A percentile compares a stretch with the other conserved stretches of the same genome.
phyloP scores from a whole-genome alignment of 108 stramenopile species.

The Pseudonitzschia delicatissima region DNA sequence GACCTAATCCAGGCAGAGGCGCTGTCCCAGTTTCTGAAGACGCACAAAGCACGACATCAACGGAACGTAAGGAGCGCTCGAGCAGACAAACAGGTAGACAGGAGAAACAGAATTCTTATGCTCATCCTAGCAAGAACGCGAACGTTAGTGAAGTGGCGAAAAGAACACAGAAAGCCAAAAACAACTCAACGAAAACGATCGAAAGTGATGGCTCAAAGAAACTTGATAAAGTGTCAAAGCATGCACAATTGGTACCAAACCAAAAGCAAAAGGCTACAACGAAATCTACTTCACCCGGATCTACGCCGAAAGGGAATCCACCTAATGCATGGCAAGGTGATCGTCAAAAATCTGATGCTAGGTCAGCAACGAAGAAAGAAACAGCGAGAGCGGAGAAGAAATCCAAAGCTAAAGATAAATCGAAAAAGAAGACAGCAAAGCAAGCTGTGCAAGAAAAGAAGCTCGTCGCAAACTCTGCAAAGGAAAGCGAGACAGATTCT shows the following conservation, averaged over 20 bases:
- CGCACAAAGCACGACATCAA: not conserved
- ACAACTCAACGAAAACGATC: constrained; percentile 1
- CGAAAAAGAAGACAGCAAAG: constrained; percentile 5
- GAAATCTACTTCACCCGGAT: not conserved
- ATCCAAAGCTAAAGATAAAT: constrained; percentile 3
- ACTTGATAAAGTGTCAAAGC: not conserved
- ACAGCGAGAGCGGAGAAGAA: constrained; percentile 1
- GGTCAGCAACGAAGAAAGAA: not conserved
- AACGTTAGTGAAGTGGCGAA: not conserved
- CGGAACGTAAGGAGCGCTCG: not conserved
- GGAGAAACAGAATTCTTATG: not conserved
- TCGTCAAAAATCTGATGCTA: not conserved
- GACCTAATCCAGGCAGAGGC: not conserved
- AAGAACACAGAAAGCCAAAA: not conserved
- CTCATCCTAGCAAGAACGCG: not conserved
- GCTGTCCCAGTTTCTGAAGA: not conserved
- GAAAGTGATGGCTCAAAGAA: not conserved
- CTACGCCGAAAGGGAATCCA: not conserved
- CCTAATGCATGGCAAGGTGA: constrained; percentile 6
- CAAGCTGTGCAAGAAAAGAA: not conserved
- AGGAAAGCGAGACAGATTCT: not conserved
- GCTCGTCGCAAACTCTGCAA: not conserved
- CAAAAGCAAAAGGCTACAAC: not conserved
- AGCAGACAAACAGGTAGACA: not conserved
- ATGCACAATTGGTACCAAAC: not conserved